Evolutionary conservation across 2,329 filamentous ascomycete genomes (phyloP), one percentile per base, ranked within the genome.

Genomic region (Aspergillus pseudoglaucus): DNA sequence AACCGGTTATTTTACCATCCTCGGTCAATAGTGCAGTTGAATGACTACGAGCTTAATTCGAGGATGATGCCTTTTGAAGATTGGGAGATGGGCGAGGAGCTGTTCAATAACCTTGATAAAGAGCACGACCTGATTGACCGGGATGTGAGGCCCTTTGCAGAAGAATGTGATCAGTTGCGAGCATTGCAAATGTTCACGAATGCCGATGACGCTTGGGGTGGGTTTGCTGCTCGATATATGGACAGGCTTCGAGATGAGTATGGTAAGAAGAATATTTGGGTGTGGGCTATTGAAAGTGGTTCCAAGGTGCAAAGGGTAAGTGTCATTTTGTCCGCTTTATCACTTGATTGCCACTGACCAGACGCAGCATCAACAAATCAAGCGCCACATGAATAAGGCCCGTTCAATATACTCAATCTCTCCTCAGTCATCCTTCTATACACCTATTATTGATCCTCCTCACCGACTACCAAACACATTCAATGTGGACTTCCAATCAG

Each of bases 1-100:
- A 94, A 88, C 57, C 82, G 89, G 22, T 80, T 93, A n/a, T 98
- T 83, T 69, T 96, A 87, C 64, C 90, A 97, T 64, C 93, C 93
- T 7, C 82, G 81, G 47, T 95, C 90, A 10, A 81, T 95, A 46
- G 77, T 95, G 8, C 90, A 95, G 63, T 75, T 97, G 12, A 87
- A 87, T 62, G 89, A 96, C 61, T 94, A 88, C 61, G 88, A 94
- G 64, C 75, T 95, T 32, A 84, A 87, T 63, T 91, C 89, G 3
- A 77, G 80, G 40, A 74, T 91, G 23, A 84, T 85, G 77, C 88
- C 90, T 0, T 95, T 95, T 59, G 86, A 93, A 64, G 83, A 82
- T 49, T 93, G 84, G 81, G 68, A 71, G 25, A 75, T 80, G 47
- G 90, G 90, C 9, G 82, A 85, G 55, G 86, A 90, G 41, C 76